These are phyloP conservation scores for Bondarzewia mesenterica DNA, from an alignment of 1,284 basidiomycete species.

Conservation along the genomic window DNA sequence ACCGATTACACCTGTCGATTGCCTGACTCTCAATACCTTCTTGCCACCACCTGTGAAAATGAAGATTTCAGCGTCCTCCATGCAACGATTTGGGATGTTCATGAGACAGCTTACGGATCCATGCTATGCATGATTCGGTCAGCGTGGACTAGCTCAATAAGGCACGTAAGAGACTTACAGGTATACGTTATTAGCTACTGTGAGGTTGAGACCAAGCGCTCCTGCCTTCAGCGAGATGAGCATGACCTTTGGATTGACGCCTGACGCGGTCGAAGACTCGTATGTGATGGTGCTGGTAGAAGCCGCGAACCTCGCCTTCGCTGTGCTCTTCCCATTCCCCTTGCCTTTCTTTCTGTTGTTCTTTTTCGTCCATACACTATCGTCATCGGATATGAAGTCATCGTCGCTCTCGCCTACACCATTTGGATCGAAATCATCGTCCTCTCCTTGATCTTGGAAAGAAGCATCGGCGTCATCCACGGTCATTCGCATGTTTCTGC, in stretches of 20 bases:
- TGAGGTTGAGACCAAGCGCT: slow-evolving; percentile 82
- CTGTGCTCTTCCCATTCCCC: slow-evolving; percentile 30
- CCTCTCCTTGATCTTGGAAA: slow-evolving; percentile 4
- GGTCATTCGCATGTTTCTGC: slow-evolving; percentile 6
- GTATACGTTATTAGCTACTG: slow-evolving; percentile 85
- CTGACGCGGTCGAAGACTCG: slow-evolving; percentile 7
- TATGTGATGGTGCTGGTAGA: slow-evolving; percentile 7
- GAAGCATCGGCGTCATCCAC: slow-evolving; percentile 11
- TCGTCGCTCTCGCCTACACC: slow-evolving; percentile 7
- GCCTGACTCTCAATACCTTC: slow-evolving; percentile 88
- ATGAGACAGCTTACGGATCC: slow-evolving; percentile 62
- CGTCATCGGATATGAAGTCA: slow-evolving; percentile 26
- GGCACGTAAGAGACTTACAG: slow-evolving; percentile 42
- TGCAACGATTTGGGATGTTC: neutral
- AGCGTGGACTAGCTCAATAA: slow-evolving; percentile 6
- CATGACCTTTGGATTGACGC: slow-evolving; percentile 67
- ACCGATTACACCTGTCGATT: slow-evolving; percentile 73
- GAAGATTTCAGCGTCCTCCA: neutral
- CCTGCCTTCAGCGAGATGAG: slow-evolving; percentile 81
- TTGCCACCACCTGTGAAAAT: slow-evolving; percentile 59
- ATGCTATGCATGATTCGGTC: slow-evolving; percentile 36
- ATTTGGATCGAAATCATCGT: slow-evolving; percentile 6
- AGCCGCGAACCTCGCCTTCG: slow-evolving; percentile 24
- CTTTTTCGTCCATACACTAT: slow-evolving; percentile 19
- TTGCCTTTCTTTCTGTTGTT: slow-evolving; percentile 20